phyloP scores from a whole-genome alignment of 164 flowering plant genomes.

The Dillenia suffruticosa region DNA sequence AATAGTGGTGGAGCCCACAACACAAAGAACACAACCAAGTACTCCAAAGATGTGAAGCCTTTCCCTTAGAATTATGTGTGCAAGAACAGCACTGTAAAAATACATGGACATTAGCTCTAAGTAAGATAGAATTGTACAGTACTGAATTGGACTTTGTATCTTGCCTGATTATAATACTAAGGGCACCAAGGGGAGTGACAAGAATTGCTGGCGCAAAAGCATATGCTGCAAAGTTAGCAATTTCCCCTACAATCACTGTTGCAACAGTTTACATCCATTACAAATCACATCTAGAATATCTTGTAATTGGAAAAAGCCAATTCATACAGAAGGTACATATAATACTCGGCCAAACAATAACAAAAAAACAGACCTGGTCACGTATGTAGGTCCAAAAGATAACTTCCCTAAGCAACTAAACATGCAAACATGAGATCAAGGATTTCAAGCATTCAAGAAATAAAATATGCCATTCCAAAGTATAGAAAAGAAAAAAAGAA shows the following conservation, averaged over 20 bases:
- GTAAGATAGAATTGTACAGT: too few relatives aligned
- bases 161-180: constrained; percentile 66
- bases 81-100: constrained; percentile 57
- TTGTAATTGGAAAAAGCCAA: too few relatives aligned
- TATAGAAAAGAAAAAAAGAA: too few relatives aligned
- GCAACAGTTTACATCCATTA: neutral
- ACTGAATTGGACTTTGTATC: constrained; percentile 4
- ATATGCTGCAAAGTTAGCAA: constrained; percentile 67
- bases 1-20: constrained; percentile 65
- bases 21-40: constrained; percentile 59
- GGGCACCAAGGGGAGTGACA: constrained; percentile 65
- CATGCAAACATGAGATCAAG: too few relatives aligned
- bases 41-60: constrained; percentile 57
- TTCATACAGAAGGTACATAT: too few relatives aligned
- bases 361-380: too few relatives aligned
- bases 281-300: too few relatives aligned
- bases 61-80: constrained; percentile 51
- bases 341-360: too few relatives aligned
- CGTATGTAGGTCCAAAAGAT: too few relatives aligned
- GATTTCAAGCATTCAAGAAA: too few relatives aligned
- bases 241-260: constrained; percentile 64
- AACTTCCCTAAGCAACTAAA: too few relatives aligned
- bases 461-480: too few relatives aligned
- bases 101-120: constrained; percentile 10
- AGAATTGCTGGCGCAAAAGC: constrained; percentile 66